Evolutionary conservation across 202 grass and related monocot genomes (phyloP), one percentile per base, ranked within the genome.

Genomic region (Eragrostis tef): DNA sequence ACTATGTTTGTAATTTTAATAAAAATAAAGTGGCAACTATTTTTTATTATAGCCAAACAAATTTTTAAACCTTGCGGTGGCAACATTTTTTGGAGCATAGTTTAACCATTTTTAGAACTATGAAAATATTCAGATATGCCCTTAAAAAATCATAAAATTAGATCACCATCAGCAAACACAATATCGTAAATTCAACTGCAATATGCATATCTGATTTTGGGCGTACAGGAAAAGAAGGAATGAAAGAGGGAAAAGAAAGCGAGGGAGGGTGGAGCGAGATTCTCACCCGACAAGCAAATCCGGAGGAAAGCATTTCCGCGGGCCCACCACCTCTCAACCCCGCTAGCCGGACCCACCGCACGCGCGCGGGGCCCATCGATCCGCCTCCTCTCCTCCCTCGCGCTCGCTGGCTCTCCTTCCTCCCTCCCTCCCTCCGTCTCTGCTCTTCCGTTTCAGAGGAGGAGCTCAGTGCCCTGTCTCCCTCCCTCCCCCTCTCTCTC

Each of bases 281-380:
- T 84, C 81, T 59, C 76, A 6, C 26, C 86, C 88, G 92, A 91
- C 89, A 94, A 77, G 67, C 73, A 91, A 94, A 94, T 94, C 91
- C 74, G 42, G 71, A 72, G 86, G 73, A 89, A 86, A 89, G 83
- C 84, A 89, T 84, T 84, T 74, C 60, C 77, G 7, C 11, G 83
- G 79, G 9, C 88, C 88, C 81, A 77, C 82, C 81, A 87, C 25
- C 15, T 70, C 67, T 65, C 56, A 45, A 2, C 53, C 27, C 76
- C 44, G 12, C 56, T 12, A 26, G 0, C 11, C 9, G 87, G 77
- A 14, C 84, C 90, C 84, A 82, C 81, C 66, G 75, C 76, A 67
- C 68, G 84, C 76, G 84, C 49, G 54, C 7, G 45, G 79, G 72
- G 21, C 59, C 85, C 77, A 58, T 61, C 67, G 1, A 9, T 6